phyloP scores from a whole-genome alignment of 2,329 filamentous ascomycete genomes.

The Tolypocladium sp. region DNA sequence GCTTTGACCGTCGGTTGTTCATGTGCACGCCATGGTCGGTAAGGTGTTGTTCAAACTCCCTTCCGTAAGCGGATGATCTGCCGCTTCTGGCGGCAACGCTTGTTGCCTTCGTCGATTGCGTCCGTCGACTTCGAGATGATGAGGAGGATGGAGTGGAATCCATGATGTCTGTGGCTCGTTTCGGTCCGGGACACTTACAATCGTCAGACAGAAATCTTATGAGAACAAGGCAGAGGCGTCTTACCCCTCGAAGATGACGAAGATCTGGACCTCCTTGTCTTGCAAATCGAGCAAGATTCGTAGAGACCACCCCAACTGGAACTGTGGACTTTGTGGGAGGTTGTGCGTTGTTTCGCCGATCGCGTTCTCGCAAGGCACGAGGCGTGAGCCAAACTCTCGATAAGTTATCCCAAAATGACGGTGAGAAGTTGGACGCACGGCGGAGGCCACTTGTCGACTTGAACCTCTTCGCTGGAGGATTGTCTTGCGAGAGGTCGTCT shows the following conservation, averaged over 20 bases:
- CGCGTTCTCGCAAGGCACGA: background rate
- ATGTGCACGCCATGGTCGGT: background rate
- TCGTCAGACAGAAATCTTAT: too few relatives aligned
- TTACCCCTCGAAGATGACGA: constrained; percentile 11
- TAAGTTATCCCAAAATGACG: background rate
- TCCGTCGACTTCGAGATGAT: constrained; percentile 1
- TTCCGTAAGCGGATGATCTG: background rate
- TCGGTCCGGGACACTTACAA: too few relatives aligned
- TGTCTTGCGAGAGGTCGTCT: background rate
- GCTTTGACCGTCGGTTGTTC: background rate
- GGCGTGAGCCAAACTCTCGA: background rate
- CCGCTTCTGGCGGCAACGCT: background rate
- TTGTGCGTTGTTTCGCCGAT: background rate
- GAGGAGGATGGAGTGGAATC: background rate
- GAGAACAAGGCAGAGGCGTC: too few relatives aligned
- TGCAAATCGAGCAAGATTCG: background rate
- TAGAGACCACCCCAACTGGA: background rate
- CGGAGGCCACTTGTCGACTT: background rate
- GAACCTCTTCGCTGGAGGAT: background rate
- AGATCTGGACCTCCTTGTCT: constrained; percentile 13
- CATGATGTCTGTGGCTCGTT: too few relatives aligned
- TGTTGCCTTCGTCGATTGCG: background rate
- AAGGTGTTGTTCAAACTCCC: background rate
- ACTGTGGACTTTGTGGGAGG: background rate
- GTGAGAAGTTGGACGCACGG: background rate